Base-by-base conservation (phyloP, 2,329 filamentous ascomycete genomes). In the Aspergillus felis region DNA sequence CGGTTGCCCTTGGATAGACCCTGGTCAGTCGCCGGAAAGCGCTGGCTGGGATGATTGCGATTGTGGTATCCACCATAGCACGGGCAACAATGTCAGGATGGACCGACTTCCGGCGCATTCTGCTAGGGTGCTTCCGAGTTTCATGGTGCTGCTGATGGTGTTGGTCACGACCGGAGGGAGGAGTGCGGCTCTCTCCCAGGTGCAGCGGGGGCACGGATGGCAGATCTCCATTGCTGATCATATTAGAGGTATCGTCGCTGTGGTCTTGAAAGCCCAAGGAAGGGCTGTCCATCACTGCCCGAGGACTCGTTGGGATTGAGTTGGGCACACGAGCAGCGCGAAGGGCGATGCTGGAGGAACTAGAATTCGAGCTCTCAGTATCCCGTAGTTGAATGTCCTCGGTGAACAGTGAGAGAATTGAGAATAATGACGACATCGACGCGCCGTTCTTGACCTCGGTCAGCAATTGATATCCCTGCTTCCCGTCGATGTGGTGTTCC, bases 391-490 rank as follows among this genome's bases (percentile, higher is more conserved):
- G 89, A 54, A 99, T 87, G 68, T 97, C 92, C 72, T 99, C 94
- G 3, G 94, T 99, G 70, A 99, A 99, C 0, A 99, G 80, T 1
- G 93, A 96, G 76, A 99, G 86, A 64, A 99, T 96, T 0, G 94
- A 97, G 74, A 99, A 99, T 1, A 99, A 77, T 0, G 94, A 99
- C 4, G 94, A 99, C 93, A 99, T 97, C 1, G 95, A 93, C 1
- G 94, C 92, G 14, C 94, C 94, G 67, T 99, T 99, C 68, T 94
- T 95, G 54, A 99, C 93, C 74, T 99, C 95, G 0, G 94, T 99
- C 54, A 99, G 81, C 42, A 99, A 82, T 71, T 97, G 94, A 68
- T 99, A 99, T 32, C 89, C 90, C 71, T 96, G 92, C 56, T 90
- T 87, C 7, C 83, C 84, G 4, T 82, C 75, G 32, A 81, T 76